Evolutionary conservation across 768 basidiomycete genomes (phyloP), one percentile per base, ranked within the genome.

Genomic region (Macrolepiota dolichaula): DNA sequence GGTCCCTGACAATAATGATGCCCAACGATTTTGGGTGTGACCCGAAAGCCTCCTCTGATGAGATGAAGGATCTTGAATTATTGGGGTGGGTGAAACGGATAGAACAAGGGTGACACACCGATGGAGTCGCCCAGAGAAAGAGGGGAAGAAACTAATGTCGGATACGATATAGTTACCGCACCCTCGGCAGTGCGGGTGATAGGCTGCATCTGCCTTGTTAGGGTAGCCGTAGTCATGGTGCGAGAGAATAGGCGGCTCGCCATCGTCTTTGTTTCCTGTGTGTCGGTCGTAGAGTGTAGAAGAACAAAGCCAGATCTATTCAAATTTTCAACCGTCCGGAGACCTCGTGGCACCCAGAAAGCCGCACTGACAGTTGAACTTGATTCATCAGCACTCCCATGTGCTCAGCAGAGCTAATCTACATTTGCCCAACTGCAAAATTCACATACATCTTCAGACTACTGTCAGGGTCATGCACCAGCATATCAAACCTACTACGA

Each of bases 1-100:
- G 77, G 75, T 95, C 94, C 65, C 83, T 83, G 64, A 96, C 80
- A 51, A 96, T 73, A 62, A 96, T 80, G 64, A 97, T 88, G 1
- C 94, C 94, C 54, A 96, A 77, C 49, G 86, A 87, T 54, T 85
- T 76, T 7, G 89, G 82, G 61, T 85, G 78, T 11, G 91, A 92
- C 22, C 94, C 94, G 68, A 96, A 96, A 2, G 91, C 94, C 65
- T 84, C 80, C 66, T 88, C 90, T 92, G 51, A 42, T 42, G 36
- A 22, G 44, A 51, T 61, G 50, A 5, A 27, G 51, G 19, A 13
- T 22, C 61, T 47, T 38, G 24, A 42, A 47, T 10, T n/a, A 15
- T 22, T 32, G 22, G 66, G 36, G 32, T 55, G 11, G 6, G 15
- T 5, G 6, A 17, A 29, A 29, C 29, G 22, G 27, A 22, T 10